Evolutionary conservation across 805 yeast species (phyloP).

Genomic region (Kodamaea neixiangensis): DNA sequence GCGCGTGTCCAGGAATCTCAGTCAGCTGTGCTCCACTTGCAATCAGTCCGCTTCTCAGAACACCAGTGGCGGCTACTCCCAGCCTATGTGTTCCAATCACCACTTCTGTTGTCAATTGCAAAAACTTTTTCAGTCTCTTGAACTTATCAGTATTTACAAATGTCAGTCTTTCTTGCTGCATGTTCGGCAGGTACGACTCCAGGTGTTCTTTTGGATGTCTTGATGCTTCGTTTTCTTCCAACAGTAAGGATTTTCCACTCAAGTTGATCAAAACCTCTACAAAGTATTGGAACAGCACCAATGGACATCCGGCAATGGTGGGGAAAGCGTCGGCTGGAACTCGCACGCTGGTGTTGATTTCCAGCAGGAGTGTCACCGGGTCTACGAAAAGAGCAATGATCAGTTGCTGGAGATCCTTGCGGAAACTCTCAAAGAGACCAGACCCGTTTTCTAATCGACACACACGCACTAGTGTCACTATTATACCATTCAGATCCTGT

Average conservation of each 20-base stretch:
- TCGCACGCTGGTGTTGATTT: constrained; percentile 60
- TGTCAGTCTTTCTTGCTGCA: constrained; percentile 33
- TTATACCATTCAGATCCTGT: constrained; percentile 69
- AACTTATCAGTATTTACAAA: constrained; percentile 79
- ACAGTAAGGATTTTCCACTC: constrained; percentile 54
- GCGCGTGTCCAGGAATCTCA: not conserved
- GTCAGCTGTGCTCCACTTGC: not conserved
- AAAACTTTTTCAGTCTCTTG: constrained; percentile 73
- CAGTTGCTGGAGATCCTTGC: constrained; percentile 81
- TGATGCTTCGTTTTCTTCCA: constrained; percentile 21
- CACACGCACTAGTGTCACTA: constrained; percentile 76
- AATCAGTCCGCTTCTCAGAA: not conserved
- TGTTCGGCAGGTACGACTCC: constrained; percentile 16
- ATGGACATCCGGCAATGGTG: constrained; percentile 68
- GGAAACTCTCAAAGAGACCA: constrained; percentile 65
- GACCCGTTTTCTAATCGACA: constrained; percentile 64
- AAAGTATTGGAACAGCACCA: constrained; percentile 81
- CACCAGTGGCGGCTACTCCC: constrained; percentile 12
- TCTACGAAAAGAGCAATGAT: constrained; percentile 79
- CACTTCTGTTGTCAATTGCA: constrained; percentile 79
- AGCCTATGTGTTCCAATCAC: constrained; percentile 76
- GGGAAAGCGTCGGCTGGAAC: constrained; percentile 88
- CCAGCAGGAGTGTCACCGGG: constrained; percentile 57
- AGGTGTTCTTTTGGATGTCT: constrained; percentile 2
- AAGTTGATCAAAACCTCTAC: constrained; percentile 82